A percentile compares a stretch with the other conserved stretches of the same genome.
Evolutionary conservation across 306 rosid genomes (phyloP).

Genomic region (Quercus agrifolia): DNA sequence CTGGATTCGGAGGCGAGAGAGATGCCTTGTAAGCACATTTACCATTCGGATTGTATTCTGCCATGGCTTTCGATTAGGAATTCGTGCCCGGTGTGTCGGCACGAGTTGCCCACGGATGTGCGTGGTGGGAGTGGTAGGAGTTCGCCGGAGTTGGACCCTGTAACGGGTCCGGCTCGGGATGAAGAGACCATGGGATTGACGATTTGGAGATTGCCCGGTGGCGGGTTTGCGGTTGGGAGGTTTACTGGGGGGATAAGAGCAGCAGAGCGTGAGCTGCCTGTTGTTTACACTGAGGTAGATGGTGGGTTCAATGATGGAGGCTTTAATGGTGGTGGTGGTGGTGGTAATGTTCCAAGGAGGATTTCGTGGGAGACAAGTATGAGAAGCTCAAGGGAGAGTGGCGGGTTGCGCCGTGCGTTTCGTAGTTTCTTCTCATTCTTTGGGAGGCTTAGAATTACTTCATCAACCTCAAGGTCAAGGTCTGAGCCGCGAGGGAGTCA

Average conservation of each 20-base stretch:
- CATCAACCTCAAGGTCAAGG: slow-evolving; percentile 30
- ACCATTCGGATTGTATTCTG: slow-evolving; percentile 60
- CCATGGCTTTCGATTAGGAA: slow-evolving; percentile 72
- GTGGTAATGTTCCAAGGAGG: slow-evolving; percentile 50
- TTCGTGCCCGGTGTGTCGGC: slow-evolving; percentile 76
- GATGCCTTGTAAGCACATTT: slow-evolving; percentile 76
- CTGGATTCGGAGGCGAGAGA: slow-evolving; percentile 61
- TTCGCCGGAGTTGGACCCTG: slow-evolving; percentile 23
- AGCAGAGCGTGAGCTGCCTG: slow-evolving; percentile 64
- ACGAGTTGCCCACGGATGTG: slow-evolving; percentile 53
- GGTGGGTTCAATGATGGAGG: slow-evolving; percentile 53
- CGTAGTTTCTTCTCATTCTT: slow-evolving; percentile 45
- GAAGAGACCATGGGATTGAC: slow-evolving; percentile 59
- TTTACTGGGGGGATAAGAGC: slow-evolving; percentile 63
- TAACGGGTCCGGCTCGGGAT: slow-evolving; percentile 11
- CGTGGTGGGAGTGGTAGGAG: slow-evolving; percentile 38
- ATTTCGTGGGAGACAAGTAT: slow-evolving; percentile 47
- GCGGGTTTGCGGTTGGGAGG: slow-evolving; percentile 81
- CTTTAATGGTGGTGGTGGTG: background rate
- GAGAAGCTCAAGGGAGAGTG: slow-evolving; percentile 44
- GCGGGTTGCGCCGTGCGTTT: slow-evolving; percentile 43
- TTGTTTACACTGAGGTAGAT: slow-evolving; percentile 72
- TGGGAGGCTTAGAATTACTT: slow-evolving; percentile 41
- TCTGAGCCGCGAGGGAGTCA: slow-evolving; percentile 30
- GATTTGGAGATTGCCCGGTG: slow-evolving; percentile 74